phyloP scores from a whole-genome alignment of 2,329 filamentous ascomycete species.

The Rhytidhysteron rufulum region DNA sequence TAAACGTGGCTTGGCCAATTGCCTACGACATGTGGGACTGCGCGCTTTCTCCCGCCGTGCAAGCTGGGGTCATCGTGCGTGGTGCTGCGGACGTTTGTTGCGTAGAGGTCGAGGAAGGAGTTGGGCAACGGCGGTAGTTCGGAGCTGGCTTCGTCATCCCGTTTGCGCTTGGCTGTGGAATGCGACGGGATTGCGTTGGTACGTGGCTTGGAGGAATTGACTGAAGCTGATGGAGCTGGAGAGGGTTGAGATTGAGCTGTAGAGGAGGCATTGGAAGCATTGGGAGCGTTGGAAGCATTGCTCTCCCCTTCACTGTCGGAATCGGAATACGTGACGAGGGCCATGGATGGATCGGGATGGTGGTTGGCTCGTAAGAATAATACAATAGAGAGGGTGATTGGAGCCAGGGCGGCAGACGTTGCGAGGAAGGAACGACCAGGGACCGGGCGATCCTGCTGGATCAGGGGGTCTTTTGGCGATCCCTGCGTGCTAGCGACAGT shows the following conservation, averaged over 20 bases:
- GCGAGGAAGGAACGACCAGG: slow-evolving; percentile 1
- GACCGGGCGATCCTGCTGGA: background rate
- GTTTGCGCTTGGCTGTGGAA: slow-evolving; percentile 32
- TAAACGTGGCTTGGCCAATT: slow-evolving; percentile 94
- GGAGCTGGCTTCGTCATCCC: slow-evolving; percentile 13
- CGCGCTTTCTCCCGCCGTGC: slow-evolving; percentile 79
- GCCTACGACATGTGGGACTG: slow-evolving; percentile 78
- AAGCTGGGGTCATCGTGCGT: slow-evolving; percentile 77
- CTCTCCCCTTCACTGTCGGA: slow-evolving; percentile 42
- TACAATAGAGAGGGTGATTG: too few species aligned
- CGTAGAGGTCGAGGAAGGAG: slow-evolving; percentile 85
- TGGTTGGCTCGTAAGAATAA: too few species aligned
- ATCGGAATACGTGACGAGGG: slow-evolving; percentile 63
- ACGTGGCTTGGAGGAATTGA: too few species aligned
- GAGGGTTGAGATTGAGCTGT: too few species aligned
- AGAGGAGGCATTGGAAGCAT: slow-evolving; percentile 4
- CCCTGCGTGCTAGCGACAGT: too few species aligned
- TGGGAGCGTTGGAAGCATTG: slow-evolving; percentile 7
- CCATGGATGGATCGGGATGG: slow-evolving; percentile 11
- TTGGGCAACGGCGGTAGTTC: slow-evolving; percentile 70
- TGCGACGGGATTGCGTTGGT: too few species aligned
- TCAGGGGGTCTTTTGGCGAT: background rate
- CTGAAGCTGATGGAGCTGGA: slow-evolving; percentile 3
- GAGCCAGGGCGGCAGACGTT: background rate
- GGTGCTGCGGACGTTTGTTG: slow-evolving; percentile 72